phyloP scores from a whole-genome alignment of 2,329 filamentous ascomycete genomes.

The Penicillium sp. region DNA sequence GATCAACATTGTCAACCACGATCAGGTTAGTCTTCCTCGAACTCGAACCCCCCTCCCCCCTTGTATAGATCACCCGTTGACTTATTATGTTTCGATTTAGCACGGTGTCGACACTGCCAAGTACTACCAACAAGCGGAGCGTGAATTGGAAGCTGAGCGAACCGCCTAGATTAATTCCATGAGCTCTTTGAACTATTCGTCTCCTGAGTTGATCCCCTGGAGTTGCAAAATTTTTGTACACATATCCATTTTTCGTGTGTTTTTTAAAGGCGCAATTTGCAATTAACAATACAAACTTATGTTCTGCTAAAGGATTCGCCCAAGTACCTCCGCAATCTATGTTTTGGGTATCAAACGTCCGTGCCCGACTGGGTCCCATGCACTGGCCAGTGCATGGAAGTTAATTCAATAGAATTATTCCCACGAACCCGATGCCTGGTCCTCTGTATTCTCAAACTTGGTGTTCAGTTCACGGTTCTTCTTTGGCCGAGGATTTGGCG shows the following conservation, averaged over 20 bases:
- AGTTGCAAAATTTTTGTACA: constrained; percentile 26
- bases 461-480: constrained; percentile 64
- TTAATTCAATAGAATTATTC: background rate
- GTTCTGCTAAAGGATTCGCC: constrained; percentile 1
- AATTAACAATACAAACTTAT: constrained; percentile 23
- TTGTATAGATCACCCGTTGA: background rate
- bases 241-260: constrained; percentile 22
- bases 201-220: constrained; percentile 9
- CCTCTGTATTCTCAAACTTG: constrained; percentile 44
- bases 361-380: background rate
- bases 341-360: background rate
- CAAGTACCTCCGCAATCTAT: background rate
- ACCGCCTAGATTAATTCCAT: constrained; percentile 28
- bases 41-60: background rate
- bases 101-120: constrained; percentile 98
- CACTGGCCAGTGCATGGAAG: background rate
- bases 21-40: constrained; percentile 51
- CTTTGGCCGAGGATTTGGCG: constrained; percentile 64
- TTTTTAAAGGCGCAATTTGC: constrained; percentile 21
- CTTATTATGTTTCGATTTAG: constrained; percentile 52
- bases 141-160: constrained; percentile 82
- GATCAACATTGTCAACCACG: constrained; percentile 99
- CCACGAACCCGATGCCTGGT: constrained; percentile 1
- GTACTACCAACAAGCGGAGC: constrained; percentile 94
- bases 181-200: constrained; percentile 1